Evolutionary conservation across 75 land plant species (phyloP), one percentile per base, ranked within the genome.

Genomic region (Pinus albicaulis): DNA sequence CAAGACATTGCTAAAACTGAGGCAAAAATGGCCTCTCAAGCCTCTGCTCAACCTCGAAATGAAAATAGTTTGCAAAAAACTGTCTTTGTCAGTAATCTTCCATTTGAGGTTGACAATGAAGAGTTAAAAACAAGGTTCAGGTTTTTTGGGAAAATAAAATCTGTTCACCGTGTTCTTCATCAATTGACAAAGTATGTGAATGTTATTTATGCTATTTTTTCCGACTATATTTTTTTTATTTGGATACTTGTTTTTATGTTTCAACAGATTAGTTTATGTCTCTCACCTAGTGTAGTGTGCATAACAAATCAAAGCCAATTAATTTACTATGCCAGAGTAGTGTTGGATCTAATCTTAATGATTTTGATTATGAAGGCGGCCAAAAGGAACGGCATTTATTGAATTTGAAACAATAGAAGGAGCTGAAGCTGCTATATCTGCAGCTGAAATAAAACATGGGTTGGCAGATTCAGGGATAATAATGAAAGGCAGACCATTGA

Each of bases 361-460:
- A 58, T 79, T 13, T 26, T 44, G 25, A 70, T 55, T 2, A 38
- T 36, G 38, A 65, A 98, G 99, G 90, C 86, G 93, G 57, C 96
- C 96, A 65, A 92, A 76, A 72, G 99, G 99, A 44, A 93, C 91
- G 76, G 99, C 94, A 26, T 98, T 98, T 78, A 73, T 98, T 62
- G 92, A 90, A 81, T 98, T 88, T 77, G 79, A 71, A 55, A 77
- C 88, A 15, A 38, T 23, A 41, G 89, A 83, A 76, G 94, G 83
- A 55, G 98, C 91, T 26, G 85, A 87, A 76, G 89, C 87, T 61
- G 91, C 93, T 55, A 79, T 92, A 73, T 59, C 86, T 53, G 91
- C 99, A n/a, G 93, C 94, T 58, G 82, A 81, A 71, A 75, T 73
- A 76, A 73, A 77, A n/a, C 57, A 77, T 61, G 86, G 83, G 62